phyloP scores from a whole-genome alignment of 495 filamentous ascomycete species.

The Penicillium cinerascens region DNA sequence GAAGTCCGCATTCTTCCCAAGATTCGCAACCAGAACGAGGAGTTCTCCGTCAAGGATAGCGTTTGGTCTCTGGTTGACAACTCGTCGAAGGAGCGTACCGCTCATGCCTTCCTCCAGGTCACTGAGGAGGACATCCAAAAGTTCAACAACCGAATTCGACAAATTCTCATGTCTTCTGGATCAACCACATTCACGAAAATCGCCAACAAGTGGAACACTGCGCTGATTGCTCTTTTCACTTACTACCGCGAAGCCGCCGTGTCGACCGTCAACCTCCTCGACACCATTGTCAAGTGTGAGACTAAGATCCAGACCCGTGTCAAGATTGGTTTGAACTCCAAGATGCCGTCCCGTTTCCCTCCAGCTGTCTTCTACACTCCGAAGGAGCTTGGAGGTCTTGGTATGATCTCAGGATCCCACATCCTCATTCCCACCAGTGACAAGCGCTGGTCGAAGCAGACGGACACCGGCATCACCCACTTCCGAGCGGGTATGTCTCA shows the following conservation, averaged over 20 bases:
- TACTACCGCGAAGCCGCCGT: constrained; percentile 98
- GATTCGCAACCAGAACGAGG: constrained; percentile 89
- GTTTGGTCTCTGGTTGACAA: constrained; percentile 98
- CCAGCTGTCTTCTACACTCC: constrained; percentile 99
- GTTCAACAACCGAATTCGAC: constrained; percentile 98
- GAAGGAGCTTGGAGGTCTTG: constrained; percentile 94
- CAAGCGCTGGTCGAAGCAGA: constrained; percentile 98
- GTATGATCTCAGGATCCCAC: constrained; percentile 98
- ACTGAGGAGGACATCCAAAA: constrained; percentile 98
- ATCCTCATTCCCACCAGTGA: constrained; percentile 98
- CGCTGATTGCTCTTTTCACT: constrained; percentile 96
- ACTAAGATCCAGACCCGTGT: constrained; percentile 99
- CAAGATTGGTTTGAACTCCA: constrained; percentile 98
- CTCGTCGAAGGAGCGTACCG: constrained; percentile 92
- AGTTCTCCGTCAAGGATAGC: constrained; percentile 95
- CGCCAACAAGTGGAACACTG: constrained; percentile 99
- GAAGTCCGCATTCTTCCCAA: constrained; percentile 97
- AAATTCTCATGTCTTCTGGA: constrained; percentile 98
- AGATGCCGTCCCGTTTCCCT: constrained; percentile 99
- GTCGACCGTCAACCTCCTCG: constrained; percentile 91
- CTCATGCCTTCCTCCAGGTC: constrained; percentile 96
- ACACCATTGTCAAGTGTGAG: constrained; percentile 99
- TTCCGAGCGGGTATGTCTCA: constrained; percentile 98
- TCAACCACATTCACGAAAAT: constrained; percentile 99
- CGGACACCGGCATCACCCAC: constrained; percentile 94